Base-by-base conservation (phyloP, 805 yeast genomes). In the Zygosaccharomyces bailii region DNA sequence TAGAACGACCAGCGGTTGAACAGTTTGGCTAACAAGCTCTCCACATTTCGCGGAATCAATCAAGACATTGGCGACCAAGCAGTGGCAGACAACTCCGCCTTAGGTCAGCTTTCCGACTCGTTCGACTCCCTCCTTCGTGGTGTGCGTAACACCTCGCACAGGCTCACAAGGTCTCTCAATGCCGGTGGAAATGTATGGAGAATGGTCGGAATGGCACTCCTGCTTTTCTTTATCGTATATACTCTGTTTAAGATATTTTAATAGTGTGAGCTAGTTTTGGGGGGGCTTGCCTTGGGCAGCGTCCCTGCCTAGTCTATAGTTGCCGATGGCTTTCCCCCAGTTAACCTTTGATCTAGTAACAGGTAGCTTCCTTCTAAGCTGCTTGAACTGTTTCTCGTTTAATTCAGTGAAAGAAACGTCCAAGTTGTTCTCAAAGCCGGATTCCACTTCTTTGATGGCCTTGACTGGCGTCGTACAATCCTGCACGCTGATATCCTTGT, bases 311-410 rank as follows among this genome's bases (percentile, higher is more conserved):
- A 91, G 71, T 58, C 87, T 79, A 68, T 90, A 90, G 61, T 82
- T 86, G 13, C 95, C 95, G 55, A 88, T 86, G 8, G 96, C 87
- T 59, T 79, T 86, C 23, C 96, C 96, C 99, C 99, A 91, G 63
- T 87, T 86, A 57, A 91, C 84, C 63, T 85, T 89, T 13, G 96
- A 78, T 61, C 96, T 77, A 16, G 96, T 91, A 16, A 91, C 82
- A 5, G 99, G 99, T 51, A 91, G 72, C 63, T 87, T 87, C 66
- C 99, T 82, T 68, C 99, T 79, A 55, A 91, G 74, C 48, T 76
- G 75, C 68, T 91, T 93, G 71, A 93, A 91, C 50, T 80, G 77
- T 42, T 74, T 74, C 52, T 88, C 95, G 64, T 91, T 91, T 60
- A 91, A 73, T 21, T 78, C 77, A 23, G 75, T 70, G 57, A 91